phyloP scores from a whole-genome alignment of 2,329 filamentous ascomycete genomes.

The Lachnellula arida region DNA sequence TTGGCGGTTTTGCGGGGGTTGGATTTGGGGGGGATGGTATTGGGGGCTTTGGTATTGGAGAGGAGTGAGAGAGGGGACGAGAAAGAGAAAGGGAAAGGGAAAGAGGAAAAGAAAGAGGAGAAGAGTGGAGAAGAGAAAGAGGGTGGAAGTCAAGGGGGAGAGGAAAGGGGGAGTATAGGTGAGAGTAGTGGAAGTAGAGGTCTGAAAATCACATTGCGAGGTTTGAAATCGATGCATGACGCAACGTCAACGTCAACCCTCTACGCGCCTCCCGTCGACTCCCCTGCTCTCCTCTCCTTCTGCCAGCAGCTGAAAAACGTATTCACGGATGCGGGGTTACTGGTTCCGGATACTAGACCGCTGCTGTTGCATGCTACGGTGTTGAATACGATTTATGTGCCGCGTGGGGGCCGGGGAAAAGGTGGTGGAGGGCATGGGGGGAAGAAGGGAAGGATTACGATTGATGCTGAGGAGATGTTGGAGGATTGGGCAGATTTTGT shows the following conservation, averaged over 20 bases:
- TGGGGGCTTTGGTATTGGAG: not conserved
- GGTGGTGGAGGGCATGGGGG: conserved; percentile 30
- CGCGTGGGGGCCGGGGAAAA: conserved; percentile 26
- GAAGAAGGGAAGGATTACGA: conserved; percentile 28
- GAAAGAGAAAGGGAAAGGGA: not conserved
- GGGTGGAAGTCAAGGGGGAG: not conserved
- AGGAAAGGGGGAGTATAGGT: not conserved
- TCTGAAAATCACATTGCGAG: conserved; percentile 45
- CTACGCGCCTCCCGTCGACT: conserved; percentile 59
- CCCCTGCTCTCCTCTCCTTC: conserved; percentile 50
- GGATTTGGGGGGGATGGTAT: conserved; percentile 38
- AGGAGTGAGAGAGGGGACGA: too few relatives aligned
- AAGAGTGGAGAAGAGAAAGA: too few relatives aligned
- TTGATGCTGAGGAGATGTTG: conserved; percentile 54
- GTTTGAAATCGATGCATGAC: conserved; percentile 58
- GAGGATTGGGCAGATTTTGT: conserved; percentile 57
- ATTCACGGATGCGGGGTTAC: conserved; percentile 53
- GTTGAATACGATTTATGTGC: conserved; percentile 76
- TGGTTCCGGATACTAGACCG: conserved; percentile 55
- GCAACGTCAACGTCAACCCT: conserved; percentile 54
- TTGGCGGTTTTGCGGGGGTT: conserved; percentile 40
- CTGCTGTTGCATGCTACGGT: conserved; percentile 80
- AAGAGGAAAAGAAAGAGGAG: not conserved
- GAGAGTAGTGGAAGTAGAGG: not conserved
- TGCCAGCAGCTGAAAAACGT: conserved; percentile 48